Percentiles rank a stretch among this genome's conserved stretches.
These are phyloP conservation scores for Niveomyces coronatus DNA, from an alignment of 2,329 filamentous ascomycete species.

Conservation along the genomic window DNA sequence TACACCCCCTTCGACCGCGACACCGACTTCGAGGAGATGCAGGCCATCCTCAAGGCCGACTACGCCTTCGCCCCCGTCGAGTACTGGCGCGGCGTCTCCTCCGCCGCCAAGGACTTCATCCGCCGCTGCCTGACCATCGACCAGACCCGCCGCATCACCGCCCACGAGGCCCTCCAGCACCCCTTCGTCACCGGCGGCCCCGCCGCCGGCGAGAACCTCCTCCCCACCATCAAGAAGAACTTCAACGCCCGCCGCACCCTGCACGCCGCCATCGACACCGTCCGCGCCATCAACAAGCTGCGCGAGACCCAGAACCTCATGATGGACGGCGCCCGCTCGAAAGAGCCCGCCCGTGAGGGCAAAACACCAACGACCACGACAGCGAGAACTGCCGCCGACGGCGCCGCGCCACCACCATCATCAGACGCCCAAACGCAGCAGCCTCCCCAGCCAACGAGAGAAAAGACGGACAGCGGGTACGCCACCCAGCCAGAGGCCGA, in stretches of 20 bases:
- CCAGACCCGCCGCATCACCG: constrained; percentile 76
- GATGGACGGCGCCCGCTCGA: constrained; percentile 50
- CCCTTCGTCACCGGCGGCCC: constrained; percentile 50
- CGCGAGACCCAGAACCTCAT: constrained; percentile 50
- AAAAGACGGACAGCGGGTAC: constrained; percentile 38
- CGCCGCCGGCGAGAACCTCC: constrained; percentile 47
- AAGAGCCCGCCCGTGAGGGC: constrained; percentile 35
- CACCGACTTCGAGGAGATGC: constrained; percentile 97
- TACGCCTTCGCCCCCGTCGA: constrained; percentile 91
- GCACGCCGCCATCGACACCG: constrained; percentile 61
- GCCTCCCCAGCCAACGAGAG: background rate
- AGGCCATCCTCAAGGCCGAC: constrained; percentile 92
- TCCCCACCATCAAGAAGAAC: constrained; percentile 64
- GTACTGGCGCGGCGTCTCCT: constrained; percentile 92
- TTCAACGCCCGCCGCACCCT: constrained; percentile 60
- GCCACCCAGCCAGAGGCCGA: constrained; percentile 27
- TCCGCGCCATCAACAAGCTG: constrained; percentile 61
- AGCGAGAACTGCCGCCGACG: constrained; percentile 15
- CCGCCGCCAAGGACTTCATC: constrained; percentile 84
- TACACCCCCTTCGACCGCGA: constrained; percentile 98
- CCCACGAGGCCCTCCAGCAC: constrained; percentile 65
- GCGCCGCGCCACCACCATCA: constrained; percentile 26
- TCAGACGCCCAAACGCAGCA: constrained; percentile 19
- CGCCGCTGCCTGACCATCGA: constrained; percentile 85
- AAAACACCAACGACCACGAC: constrained; percentile 2